phyloP scores from a whole-genome alignment of 352 stramenopile species.

The Phytopythium cucurbitacearum region DNA sequence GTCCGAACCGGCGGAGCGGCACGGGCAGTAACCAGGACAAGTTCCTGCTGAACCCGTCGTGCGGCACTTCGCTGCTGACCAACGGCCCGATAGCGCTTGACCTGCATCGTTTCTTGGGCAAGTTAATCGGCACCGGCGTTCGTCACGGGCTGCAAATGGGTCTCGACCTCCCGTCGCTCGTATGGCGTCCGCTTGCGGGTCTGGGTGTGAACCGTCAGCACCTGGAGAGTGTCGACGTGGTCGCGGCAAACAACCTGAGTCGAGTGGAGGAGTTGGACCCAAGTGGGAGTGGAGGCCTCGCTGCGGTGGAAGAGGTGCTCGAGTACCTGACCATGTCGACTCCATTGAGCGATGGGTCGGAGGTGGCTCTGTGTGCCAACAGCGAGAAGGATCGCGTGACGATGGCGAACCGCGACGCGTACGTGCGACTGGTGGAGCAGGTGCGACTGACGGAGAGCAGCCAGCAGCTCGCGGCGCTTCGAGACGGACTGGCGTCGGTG shows the following conservation, averaged over 20 bases:
- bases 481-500: conserved; percentile 90
- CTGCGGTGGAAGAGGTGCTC: conserved; percentile 44
- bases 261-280: conserved; percentile 51
- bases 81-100: conserved; percentile 90
- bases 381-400: conserved; percentile 72
- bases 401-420: conserved; percentile 47
- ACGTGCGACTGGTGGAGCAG: conserved; percentile 65
- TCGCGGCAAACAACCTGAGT: conserved; percentile 60
- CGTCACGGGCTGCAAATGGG: conserved; percentile 94
- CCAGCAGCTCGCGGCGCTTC: conserved; percentile 71
- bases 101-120: conserved; percentile 93
- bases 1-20: conserved; percentile 79
- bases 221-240: conserved; percentile 78
- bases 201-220: conserved; percentile 73
- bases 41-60: conserved; percentile 87
- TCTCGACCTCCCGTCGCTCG: conserved; percentile 83
- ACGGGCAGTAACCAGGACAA: conserved; percentile 92
- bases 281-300: conserved; percentile 8
- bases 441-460: conserved; percentile 75
- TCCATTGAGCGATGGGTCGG: conserved; percentile 73
- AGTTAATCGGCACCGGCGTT: conserved; percentile 94
- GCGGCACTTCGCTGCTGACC: conserved; percentile 71
- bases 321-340: conserved; percentile 77
- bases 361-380: conserved; percentile 61
- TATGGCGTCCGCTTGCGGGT: conserved; percentile 83